phyloP scores from a whole-genome alignment of 78 protist species.

The Isochrysis galbana region DNA sequence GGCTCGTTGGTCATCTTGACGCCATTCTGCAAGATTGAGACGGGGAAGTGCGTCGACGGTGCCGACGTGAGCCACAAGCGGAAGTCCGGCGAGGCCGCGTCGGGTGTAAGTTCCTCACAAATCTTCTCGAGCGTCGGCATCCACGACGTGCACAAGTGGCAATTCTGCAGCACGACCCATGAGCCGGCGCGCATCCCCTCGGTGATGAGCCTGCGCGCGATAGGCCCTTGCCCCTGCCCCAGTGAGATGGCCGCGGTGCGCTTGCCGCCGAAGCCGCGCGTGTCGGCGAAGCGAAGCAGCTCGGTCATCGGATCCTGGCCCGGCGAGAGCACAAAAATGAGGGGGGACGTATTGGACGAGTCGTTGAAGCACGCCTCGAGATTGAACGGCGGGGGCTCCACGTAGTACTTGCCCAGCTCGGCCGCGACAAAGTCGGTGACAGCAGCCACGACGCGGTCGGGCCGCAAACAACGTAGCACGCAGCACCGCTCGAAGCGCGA shows the following conservation, averaged over 20 bases:
- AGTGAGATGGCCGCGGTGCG: constrained; percentile 53
- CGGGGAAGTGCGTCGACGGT: constrained; percentile 72
- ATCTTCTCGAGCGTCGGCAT: constrained; percentile 69
- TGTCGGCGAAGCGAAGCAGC: constrained; percentile 70
- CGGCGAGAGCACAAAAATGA: constrained; percentile 78
- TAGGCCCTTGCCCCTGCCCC: constrained; percentile 85
- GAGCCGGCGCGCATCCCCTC: constrained; percentile 69
- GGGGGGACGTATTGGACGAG: constrained; percentile 50
- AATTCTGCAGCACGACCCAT: constrained; percentile 86
- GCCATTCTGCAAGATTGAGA: constrained; percentile 79
- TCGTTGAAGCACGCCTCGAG: constrained; percentile 59
- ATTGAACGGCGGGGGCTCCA: constrained; percentile 74
- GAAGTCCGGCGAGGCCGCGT: constrained; percentile 71
- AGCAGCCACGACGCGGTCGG: constrained; percentile 56
- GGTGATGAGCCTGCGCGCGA: constrained; percentile 65
- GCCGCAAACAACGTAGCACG: constrained; percentile 74
- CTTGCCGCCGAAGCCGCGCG: constrained; percentile 37
- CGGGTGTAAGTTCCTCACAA: constrained; percentile 60
- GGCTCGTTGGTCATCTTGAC: constrained; percentile 91
- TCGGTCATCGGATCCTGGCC: constrained; percentile 78
- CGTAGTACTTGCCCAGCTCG: constrained; percentile 58
- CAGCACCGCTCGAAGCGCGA: constrained; percentile 55
- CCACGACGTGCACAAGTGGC: constrained; percentile 78
- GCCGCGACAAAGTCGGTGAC: constrained; percentile 55
- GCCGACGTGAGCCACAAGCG: constrained; percentile 87